Evolutionary conservation across 495 filamentous ascomycete genomes (phyloP), one percentile per base, ranked within the genome.

Genomic region (Barbatosphaeria neglecta): DNA sequence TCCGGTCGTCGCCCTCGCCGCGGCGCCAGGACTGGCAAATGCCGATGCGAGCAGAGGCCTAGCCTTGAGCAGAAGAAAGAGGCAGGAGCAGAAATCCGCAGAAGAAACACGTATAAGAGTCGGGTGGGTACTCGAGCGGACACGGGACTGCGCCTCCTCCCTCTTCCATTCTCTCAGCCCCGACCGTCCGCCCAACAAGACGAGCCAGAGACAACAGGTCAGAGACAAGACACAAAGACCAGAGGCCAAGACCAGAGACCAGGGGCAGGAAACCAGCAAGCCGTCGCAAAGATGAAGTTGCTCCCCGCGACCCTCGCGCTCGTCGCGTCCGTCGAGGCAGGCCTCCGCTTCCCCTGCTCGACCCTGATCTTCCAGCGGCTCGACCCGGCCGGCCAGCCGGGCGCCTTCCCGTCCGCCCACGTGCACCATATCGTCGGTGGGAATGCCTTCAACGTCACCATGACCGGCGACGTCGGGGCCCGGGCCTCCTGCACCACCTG

Each of bases 391-490:
- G 66, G 63, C 24, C 52, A 62, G 55, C 58, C 58, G 9, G 59
- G 52, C 23, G 46, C 48, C 7, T 50, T 37, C 23, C 60, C 63
- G 7, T 63, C 66, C 3, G 48, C 66, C 10, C 66, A 69, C 47
- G 54, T 69, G 37, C 65, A 69, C 40, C 63, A 67, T 39, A 64
- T 69, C n/a, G 62, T 65, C 1, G 65, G 65, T 27, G 65, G 65
- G 44, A 65, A 67, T 50, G 59, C 60, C 27, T 67, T 67, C 54
- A 62, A 62, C 23, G 56, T 57, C 9, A 61, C 55, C 20, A 67
- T 67, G 64, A 41, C 24, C 2, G 61, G 59, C 10, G 62, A 67
- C 41, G 53, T 65, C 41, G 58, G 57, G 27, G 50, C 46, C 38
- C 47, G 51, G 42, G 59, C 51, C 19, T 55, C 57, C 13, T 67